These are phyloP conservation scores for Wallemia ichthyophaga DNA, from an alignment of 1,284 basidiomycete species.

Conservation along the genomic window DNA sequence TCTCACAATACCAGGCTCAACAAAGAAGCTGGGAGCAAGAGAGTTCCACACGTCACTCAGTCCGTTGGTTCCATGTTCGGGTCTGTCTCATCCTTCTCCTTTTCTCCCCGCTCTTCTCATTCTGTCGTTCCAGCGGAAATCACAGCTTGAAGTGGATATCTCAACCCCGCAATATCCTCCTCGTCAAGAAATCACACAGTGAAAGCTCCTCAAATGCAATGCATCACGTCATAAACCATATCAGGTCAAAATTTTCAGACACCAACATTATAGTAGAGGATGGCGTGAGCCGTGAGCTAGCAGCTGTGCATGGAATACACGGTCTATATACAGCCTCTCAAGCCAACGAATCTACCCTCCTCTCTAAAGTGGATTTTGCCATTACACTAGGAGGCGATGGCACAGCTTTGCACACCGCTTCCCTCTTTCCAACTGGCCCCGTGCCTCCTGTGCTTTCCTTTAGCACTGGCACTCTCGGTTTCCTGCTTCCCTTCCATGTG, in stretches of 20 bases:
- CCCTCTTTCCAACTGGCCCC: conserved; percentile 55
- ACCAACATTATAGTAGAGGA: conserved; percentile 46
- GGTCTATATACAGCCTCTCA: not conserved
- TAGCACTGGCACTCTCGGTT: conserved; percentile 83
- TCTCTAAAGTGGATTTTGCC: conserved; percentile 34
- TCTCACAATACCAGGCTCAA: not conserved
- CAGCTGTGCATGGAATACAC: conserved; percentile 27
- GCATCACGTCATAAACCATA: conserved; percentile 19
- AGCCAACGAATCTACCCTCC: conserved; percentile 2
- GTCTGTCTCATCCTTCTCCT: not conserved
- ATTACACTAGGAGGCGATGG: conserved; percentile 84
- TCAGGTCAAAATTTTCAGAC: conserved; percentile 31
- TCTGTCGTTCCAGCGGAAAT: not conserved
- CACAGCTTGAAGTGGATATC: not conserved
- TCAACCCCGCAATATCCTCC: conserved; percentile 16
- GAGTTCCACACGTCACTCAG: not conserved
- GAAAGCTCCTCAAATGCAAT: conserved; percentile 17
- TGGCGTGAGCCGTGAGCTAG: conserved; percentile 25
- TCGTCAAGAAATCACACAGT: conserved; percentile 22
- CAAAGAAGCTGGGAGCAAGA: not conserved
- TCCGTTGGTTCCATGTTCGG: not conserved
- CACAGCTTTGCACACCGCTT: conserved; percentile 78
- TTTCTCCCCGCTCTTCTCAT: not conserved
- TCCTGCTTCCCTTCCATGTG: conserved; percentile 74
- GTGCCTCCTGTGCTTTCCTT: conserved; percentile 87